Conservation (phyloP, 441 rosid species). For the Melastoma candidum region DNA sequence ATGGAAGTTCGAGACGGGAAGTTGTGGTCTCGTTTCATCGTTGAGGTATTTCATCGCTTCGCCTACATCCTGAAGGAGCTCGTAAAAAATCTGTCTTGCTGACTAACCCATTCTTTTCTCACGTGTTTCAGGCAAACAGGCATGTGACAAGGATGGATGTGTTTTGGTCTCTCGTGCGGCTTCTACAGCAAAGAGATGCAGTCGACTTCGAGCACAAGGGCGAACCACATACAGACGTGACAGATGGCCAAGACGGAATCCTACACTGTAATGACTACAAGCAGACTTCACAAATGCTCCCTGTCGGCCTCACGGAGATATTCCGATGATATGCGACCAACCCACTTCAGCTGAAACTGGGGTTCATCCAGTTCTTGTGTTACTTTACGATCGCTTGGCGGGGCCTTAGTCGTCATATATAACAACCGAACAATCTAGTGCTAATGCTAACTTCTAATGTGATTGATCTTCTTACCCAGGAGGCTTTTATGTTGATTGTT, state of each 20-base stretch:
- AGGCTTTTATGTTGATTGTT: no score
- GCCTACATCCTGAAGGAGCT: constrained; percentile 3
- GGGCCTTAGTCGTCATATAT: no score
- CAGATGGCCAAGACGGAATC: constrained; percentile 14
- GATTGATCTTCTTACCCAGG: no score
- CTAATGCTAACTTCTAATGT: no score
- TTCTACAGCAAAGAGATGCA: constrained; percentile 35
- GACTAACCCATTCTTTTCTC: neutral
- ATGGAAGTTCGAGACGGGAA: constrained; percentile 54
- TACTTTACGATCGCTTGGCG: no score
- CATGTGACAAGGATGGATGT: constrained; percentile 60
- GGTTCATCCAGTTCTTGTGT: no score
- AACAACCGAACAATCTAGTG: no score
- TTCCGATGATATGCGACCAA: constrained; percentile 13
- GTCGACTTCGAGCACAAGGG: constrained; percentile 21
- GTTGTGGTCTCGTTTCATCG: constrained; percentile 79
- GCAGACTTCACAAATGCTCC: constrained; percentile 25
- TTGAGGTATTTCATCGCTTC: constrained; percentile 42
- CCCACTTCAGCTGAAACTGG: no score
- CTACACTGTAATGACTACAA: constrained; percentile 27
- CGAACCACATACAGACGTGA: constrained; percentile 16
- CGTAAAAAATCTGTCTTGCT: constrained; percentile 1
- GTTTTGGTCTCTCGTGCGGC: constrained; percentile 73
- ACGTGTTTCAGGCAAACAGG: constrained; percentile 41
- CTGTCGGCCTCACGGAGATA: constrained; percentile 27